Percentiles rank a stretch among this genome's conserved stretches.
Evolutionary conservation across 2,329 filamentous ascomycete genomes (phyloP).

Genomic region (Albophoma yamanashiensis): DNA sequence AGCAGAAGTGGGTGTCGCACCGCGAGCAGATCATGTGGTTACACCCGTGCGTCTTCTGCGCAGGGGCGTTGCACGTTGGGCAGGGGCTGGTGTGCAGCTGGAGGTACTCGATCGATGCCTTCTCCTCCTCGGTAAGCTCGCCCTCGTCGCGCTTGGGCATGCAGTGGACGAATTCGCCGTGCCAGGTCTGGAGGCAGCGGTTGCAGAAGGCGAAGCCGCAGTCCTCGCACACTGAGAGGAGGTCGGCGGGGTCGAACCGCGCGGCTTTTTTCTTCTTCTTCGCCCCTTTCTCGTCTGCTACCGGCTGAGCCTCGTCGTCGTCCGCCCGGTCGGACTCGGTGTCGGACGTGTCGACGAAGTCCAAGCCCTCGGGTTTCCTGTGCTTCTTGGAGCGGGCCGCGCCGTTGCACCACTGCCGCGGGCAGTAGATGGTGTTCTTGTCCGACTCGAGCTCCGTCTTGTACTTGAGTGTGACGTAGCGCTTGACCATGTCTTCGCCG

Average conservation of each 20-base stretch:
- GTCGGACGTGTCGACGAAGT: conserved; percentile 46
- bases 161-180: conserved; percentile 71
- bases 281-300: conserved; percentile 10
- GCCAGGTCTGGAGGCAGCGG: conserved; percentile 67
- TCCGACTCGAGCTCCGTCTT: conserved; percentile 89
- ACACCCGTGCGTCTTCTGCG: conserved; percentile 87
- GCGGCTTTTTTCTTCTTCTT: conserved; percentile 11
- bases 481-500: conserved; percentile 60
- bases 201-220: conserved; percentile 83
- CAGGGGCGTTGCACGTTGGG: conserved; percentile 74
- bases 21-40: conserved; percentile 94
- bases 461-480: conserved; percentile 83
- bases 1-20: conserved; percentile 90
- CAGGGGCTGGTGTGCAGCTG: conserved; percentile 74
- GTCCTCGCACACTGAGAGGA: conserved; percentile 77
- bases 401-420: conserved; percentile 83
- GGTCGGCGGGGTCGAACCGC: conserved; percentile 42
- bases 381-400: conserved; percentile 69
- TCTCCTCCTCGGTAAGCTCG: conserved; percentile 74
- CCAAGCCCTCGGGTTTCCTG: conserved; percentile 57
- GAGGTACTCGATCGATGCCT: conserved; percentile 78
- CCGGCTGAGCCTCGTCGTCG: conserved; percentile 24
- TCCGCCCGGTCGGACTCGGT: conserved; percentile 39
- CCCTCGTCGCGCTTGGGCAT: conserved; percentile 53
- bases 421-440: conserved; percentile 86